Evolutionary conservation across 352 stramenopile genomes (phyloP), one percentile per base, ranked within the genome.

Genomic region (Phytophthora pinifolia): DNA sequence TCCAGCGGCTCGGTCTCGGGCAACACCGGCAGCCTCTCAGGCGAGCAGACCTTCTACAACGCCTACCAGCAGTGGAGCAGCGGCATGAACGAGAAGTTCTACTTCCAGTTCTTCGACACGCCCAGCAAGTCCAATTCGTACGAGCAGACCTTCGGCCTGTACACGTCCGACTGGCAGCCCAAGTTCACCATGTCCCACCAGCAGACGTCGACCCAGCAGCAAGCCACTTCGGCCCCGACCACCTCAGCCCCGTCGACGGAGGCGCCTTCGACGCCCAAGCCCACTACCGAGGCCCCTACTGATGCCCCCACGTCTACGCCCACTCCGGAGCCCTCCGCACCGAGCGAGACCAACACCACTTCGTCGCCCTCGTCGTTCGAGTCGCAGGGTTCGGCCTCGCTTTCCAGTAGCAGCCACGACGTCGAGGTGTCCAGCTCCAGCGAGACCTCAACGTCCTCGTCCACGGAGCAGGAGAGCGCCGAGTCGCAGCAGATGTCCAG

Each of bases 51-150:
- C 14, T 91, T 87, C 68, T 90, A 74, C 56, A 56, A 59, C 39
- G 66, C 63, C 13, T 88, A 88, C 69, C 70, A 92, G 70, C 48
- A 63, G 22, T 89, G 79, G 79, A 74, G 73, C 48, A 47, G 45
- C 14, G 52, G 56, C 25, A 55, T 83, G 6, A 56, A 72, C 29
- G 73, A 79, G 52, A 83, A 85, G 47, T 88, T 76, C 59, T 89
- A 86, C 72, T 89, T 92, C 67, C 79, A 90, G 65, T 79, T 89
- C 54, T 92, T 85, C 47, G 77, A 92, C 66, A 73, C 69, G 18
- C 73, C 75, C 6, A 64, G 70, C 62, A 75, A 77, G 46, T 41
- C 57, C 0, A 45, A 65, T 25, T 39, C 32, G 0, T 87, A 74
- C 52, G 82, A 92, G 54, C 42, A 74, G 52, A 65, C 53, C 39